A percentile compares a stretch with the other conserved stretches of the same genome.
These are phyloP conservation scores for Yamadazyma laniorum DNA, from an alignment of 805 yeast species.

Conservation along the genomic window DNA sequence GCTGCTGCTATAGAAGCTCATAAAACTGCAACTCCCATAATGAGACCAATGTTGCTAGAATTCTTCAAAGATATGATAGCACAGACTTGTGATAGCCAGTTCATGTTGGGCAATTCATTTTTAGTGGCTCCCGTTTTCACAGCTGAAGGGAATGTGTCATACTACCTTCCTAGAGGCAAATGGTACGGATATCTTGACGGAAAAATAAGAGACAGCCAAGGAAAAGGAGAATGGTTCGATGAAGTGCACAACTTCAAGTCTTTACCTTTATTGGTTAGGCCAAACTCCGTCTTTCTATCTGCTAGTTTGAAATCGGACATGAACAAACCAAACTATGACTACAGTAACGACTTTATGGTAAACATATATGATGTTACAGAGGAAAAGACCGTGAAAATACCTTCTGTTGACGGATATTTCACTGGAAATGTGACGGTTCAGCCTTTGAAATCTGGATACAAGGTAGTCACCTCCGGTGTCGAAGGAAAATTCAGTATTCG, in stretches of 20 bases:
- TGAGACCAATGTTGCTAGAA: slow-evolving; percentile 32
- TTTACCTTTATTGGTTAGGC: slow-evolving; percentile 29
- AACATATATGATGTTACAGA: slow-evolving; percentile 20
- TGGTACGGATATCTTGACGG: slow-evolving; percentile 38
- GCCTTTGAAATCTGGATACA: slow-evolving; percentile 8
- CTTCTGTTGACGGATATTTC: slow-evolving; percentile 20
- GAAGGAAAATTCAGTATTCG: slow-evolving; percentile 10
- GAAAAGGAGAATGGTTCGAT: slow-evolving; percentile 23
- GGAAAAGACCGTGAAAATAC: slow-evolving; percentile 16
- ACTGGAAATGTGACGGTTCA: slow-evolving; percentile 3
- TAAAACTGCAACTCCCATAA: slow-evolving; percentile 24
- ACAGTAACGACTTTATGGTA: slow-evolving; percentile 22
- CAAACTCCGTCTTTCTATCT: slow-evolving; percentile 24
- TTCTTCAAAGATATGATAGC: slow-evolving; percentile 26
- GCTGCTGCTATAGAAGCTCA: slow-evolving; percentile 28
- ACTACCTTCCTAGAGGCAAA: slow-evolving; percentile 29
- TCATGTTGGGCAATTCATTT: slow-evolving; percentile 29
- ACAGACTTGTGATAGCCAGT: slow-evolving; percentile 29
- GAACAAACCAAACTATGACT: slow-evolving; percentile 21
- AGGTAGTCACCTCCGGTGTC: slow-evolving; percentile 13
- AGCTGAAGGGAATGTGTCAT: slow-evolving; percentile 28
- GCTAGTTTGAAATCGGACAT: slow-evolving; percentile 13
- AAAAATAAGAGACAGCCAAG: slow-evolving; percentile 20
- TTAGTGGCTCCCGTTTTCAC: slow-evolving; percentile 35
- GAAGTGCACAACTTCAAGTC: slow-evolving; percentile 31